Conservation (phyloP, 345 rosid genomes). For the Lepidium africanum region DNA sequence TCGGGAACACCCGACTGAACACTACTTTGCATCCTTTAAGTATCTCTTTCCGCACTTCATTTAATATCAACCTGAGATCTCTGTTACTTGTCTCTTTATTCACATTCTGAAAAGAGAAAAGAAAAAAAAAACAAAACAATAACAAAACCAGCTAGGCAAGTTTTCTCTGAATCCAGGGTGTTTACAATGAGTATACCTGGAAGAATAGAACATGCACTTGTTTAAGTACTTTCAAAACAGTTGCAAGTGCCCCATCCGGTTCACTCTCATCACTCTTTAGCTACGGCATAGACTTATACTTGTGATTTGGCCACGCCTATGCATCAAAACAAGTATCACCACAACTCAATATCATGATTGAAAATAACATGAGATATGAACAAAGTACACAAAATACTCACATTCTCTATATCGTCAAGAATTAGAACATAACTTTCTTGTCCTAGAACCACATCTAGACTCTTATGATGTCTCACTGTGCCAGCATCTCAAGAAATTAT, state of each 20-base stretch:
- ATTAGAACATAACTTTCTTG: constrained; percentile 82
- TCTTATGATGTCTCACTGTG: constrained; percentile 75
- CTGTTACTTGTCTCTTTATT: constrained; percentile 35
- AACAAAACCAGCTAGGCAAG: too few species aligned
- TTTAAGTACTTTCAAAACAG: constrained; percentile 50
- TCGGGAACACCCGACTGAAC: constrained; percentile 79
- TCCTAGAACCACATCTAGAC: constrained; percentile 81
- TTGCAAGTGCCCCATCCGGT: constrained; percentile 70
- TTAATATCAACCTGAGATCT: constrained; percentile 68
- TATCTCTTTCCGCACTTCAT: constrained; percentile 48
- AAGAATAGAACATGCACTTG: constrained; percentile 54
- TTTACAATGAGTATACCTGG: constrained; percentile 33
- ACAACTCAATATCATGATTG: background rate
- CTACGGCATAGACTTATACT: constrained; percentile 62
- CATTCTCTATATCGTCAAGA: constrained; percentile 87
- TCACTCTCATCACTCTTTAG: constrained; percentile 70
- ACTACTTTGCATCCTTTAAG: constrained; percentile 61
- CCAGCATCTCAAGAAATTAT: constrained; percentile 94
- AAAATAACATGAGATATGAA: background rate
- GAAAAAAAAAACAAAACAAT: too few species aligned
- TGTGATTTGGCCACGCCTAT: constrained; percentile 77
- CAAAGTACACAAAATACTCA: constrained; percentile 23
- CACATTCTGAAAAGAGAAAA: constrained; percentile 9
- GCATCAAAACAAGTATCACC: constrained; percentile 13
- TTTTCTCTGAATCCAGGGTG: background rate